Evolutionary conservation across 1,139 yeast genomes (phyloP).

Genomic region (Debaryomycetaceae sp.): DNA sequence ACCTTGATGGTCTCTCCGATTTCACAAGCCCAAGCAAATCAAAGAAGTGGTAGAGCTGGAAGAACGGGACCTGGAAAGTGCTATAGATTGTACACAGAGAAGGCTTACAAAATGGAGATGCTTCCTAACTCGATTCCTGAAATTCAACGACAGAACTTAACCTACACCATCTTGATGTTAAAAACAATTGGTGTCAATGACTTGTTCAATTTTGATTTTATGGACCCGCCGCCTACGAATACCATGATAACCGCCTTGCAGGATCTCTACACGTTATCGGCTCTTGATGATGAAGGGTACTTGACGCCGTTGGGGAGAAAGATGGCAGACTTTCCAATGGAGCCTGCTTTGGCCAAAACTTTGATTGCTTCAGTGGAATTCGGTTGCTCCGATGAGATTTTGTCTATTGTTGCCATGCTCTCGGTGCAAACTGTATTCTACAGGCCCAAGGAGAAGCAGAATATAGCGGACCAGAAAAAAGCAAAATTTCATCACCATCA

Average conservation of each 20-base stretch:
- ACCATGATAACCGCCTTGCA: slow-evolving; percentile 77
- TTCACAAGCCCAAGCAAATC: slow-evolving; percentile 80
- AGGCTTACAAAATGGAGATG: slow-evolving; percentile 74
- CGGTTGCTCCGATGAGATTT: slow-evolving; percentile 77
- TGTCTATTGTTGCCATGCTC: slow-evolving; percentile 87
- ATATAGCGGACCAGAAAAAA: slow-evolving; percentile 70
- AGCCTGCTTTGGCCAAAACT: slow-evolving; percentile 84
- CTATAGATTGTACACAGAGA: slow-evolving; percentile 68
- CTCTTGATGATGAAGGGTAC: slow-evolving; percentile 75
- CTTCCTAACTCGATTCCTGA: slow-evolving; percentile 83
- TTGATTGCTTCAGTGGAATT: slow-evolving; percentile 70
- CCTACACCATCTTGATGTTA: slow-evolving; percentile 81
- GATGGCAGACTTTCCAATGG: slow-evolving; percentile 96
- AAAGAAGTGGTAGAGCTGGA: slow-evolving; percentile 82
- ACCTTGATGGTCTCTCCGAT: slow-evolving; percentile 69
- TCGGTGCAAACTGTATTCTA: slow-evolving; percentile 83
- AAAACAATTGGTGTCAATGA: slow-evolving; percentile 96
- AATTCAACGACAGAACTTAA: slow-evolving; percentile 84
- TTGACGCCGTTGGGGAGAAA: slow-evolving; percentile 72
- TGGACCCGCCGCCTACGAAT: slow-evolving; percentile 89
- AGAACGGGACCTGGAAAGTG: slow-evolving; percentile 86
- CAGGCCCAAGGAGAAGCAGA: slow-evolving; percentile 78
- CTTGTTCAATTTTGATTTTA: slow-evolving; percentile 74
- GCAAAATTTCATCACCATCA: slow-evolving; percentile 70
- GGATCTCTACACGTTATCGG: slow-evolving; percentile 77